These are phyloP conservation scores for Paecilomyces sp. DNA, from an alignment of 2,329 filamentous ascomycete genomes.

Conservation along the genomic window DNA sequence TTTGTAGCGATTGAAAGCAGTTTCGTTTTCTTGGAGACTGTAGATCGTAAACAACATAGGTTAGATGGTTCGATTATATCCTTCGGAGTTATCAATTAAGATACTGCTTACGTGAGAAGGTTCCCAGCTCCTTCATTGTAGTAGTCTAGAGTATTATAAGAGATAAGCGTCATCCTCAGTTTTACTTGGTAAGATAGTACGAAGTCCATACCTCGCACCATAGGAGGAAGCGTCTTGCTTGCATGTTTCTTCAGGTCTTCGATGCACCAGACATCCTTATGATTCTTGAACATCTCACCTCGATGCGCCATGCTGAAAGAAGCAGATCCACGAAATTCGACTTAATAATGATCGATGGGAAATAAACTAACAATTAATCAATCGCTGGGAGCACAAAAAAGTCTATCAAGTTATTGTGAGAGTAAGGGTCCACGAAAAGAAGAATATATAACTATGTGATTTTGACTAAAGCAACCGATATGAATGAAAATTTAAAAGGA, in stretches of 20 bases:
- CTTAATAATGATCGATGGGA: background rate
- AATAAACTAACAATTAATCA: background rate
- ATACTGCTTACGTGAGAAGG: slow-evolving; percentile 35
- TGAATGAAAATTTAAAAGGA: background rate
- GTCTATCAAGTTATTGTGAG: background rate
- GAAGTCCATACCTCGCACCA: slow-evolving; percentile 26
- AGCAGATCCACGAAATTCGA: background rate
- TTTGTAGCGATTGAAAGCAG: slow-evolving; percentile 46
- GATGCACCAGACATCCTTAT: slow-evolving; percentile 15
- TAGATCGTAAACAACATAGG: background rate
- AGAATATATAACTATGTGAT: background rate
- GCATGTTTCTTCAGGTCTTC: slow-evolving; percentile 36
- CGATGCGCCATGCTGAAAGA: slow-evolving; percentile 21
- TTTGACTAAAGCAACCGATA: background rate
- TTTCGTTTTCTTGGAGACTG: slow-evolving; percentile 46
- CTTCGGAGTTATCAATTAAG: background rate
- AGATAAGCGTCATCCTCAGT: background rate
- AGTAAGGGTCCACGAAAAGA: background rate
- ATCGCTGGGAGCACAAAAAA: background rate
- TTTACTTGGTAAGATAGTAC: background rate
- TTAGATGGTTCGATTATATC: too few species aligned
- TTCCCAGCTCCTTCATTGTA: slow-evolving; percentile 54
- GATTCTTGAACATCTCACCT: slow-evolving; percentile 14
- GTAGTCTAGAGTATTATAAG: slow-evolving; percentile 38
- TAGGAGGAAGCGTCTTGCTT: slow-evolving; percentile 31